phyloP scores from a whole-genome alignment of 345 rosid genomes.

The Physaria fendleri region DNA sequence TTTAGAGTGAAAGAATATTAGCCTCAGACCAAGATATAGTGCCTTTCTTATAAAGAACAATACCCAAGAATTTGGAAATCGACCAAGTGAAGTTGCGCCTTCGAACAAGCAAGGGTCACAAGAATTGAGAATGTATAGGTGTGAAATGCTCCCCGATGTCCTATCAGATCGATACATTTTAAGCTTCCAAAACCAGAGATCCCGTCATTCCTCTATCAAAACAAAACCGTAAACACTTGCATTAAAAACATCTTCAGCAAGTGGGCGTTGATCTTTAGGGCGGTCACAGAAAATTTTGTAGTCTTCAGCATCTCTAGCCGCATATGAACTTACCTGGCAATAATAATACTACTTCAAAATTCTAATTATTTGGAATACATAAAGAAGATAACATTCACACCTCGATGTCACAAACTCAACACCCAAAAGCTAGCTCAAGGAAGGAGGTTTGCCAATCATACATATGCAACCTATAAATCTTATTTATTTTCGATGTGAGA shows the following conservation, averaged over 20 bases:
- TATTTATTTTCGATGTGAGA: too few species aligned
- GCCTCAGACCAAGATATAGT: background rate
- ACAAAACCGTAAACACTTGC: background rate
- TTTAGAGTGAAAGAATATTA: background rate
- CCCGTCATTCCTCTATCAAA: background rate
- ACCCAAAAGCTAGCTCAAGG: too few species aligned
- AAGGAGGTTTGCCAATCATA: too few species aligned
- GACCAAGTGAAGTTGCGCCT: conserved; percentile 74
- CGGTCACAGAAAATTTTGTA: conserved; percentile 87
- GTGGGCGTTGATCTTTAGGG: conserved; percentile 74
- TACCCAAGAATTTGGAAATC: conserved; percentile 90
- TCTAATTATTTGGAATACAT: too few species aligned
- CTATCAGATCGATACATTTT: conserved; percentile 16
- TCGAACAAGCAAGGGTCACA: conserved; percentile 77
- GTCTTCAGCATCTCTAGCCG: conserved; percentile 79
- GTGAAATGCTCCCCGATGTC: conserved; percentile 80
- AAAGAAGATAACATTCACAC: too few species aligned
- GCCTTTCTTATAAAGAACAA: background rate
- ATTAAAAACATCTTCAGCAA: conserved; percentile 80
- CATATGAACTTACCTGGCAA: conserved; percentile 59
- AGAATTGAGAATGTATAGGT: conserved; percentile 56
- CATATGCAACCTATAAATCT: too few species aligned
- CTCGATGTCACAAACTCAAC: too few species aligned
- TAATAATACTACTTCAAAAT: background rate
- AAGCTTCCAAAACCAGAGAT: background rate